Evolutionary conservation across 371 early-diverging fungal genomes (phyloP), one percentile per base, ranked within the genome.

Genomic region (Rhizomucor pusillus): DNA sequence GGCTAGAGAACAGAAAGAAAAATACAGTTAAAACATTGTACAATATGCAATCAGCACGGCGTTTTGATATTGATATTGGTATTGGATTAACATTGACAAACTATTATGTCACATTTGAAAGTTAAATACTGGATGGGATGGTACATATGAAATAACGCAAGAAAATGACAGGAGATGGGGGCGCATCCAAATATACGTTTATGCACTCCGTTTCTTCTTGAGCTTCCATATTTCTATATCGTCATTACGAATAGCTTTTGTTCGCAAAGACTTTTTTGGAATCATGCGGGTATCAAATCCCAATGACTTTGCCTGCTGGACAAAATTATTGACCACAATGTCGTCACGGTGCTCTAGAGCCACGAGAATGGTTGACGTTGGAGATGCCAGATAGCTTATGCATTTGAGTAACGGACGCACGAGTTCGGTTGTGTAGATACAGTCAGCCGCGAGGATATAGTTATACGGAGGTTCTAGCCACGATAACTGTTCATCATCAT

Each of bases 211-310:
- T 24, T 60, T 59, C 56, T 65, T 51, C 55, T 67, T 69, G 10
- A 73, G 57, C 40, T 69, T 73, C 70, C 70, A 73, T 22, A 73
- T 66, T 45, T 73, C 73, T 6, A 73, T 67, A 47, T 73, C 70
- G 34, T 66, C 65, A 40, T 73, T 69, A 19, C 47, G 51, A 1
- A 62, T 56, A 3, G 53, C 25, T n/a, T 62, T 37, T n/a, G 52
- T 50, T 10, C 59, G 57, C 5, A 71, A 20, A 10, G 57, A 24
- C 22, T 59, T 67, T 44, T 68, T 71, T 4, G 61, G 55, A 10
- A 73, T 34, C 56, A 65, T 58, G 11, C 59, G 59, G n/a, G 69
- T 52, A 37, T 69, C 69, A 51, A 73, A 73, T 22, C 73, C 73
- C 22, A 58, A 33, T 6, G 37, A 13, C 37, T 58, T 64, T 19